Conservation (phyloP, 202 grass and related monocot species). For the Setaria viridis region DNA sequence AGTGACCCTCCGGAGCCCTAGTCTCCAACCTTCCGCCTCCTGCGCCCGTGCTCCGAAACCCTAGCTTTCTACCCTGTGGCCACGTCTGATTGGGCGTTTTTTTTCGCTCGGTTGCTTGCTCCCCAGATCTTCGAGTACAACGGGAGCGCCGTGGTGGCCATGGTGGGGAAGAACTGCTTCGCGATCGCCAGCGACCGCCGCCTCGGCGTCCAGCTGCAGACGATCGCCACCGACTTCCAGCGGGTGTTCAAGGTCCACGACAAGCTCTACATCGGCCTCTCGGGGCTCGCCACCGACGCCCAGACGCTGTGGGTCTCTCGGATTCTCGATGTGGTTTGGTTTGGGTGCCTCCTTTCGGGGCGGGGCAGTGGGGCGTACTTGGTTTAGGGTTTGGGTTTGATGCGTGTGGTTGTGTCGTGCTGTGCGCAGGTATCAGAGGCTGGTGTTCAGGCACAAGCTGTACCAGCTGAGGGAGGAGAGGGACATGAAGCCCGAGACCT, state of each 20-base stretch:
- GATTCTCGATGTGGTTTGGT: background rate
- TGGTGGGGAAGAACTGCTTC: slow-evolving; percentile 92
- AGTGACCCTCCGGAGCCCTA: slow-evolving; percentile 24
- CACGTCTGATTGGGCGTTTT: slow-evolving; percentile 25
- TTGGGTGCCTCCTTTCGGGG: background rate
- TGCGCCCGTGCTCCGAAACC: background rate
- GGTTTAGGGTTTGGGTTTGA: slow-evolving; percentile 45
- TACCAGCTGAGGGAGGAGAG: slow-evolving; percentile 90
- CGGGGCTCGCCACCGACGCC: slow-evolving; percentile 72
- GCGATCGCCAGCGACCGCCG: slow-evolving; percentile 80
- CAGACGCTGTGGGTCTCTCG: slow-evolving; percentile 71
- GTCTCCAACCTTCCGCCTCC: background rate
- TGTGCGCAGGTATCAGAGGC: slow-evolving; percentile 64
- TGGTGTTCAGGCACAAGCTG: slow-evolving; percentile 87
- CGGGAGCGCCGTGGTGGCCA: slow-evolving; percentile 75
- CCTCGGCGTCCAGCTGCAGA: slow-evolving; percentile 80
- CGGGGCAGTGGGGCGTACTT: background rate
- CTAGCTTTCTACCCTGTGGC: background rate
- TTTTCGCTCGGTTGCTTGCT: background rate
- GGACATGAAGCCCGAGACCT: slow-evolving; percentile 87
- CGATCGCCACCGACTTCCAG: slow-evolving; percentile 78
- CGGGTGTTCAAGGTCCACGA: slow-evolving; percentile 76
- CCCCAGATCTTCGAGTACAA: slow-evolving; percentile 88
- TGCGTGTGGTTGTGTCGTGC: background rate
- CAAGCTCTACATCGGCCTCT: slow-evolving; percentile 84